Evolutionary conservation across 176 grass and related monocot species (phyloP).

Genomic region (Zoysia pacifica): DNA sequence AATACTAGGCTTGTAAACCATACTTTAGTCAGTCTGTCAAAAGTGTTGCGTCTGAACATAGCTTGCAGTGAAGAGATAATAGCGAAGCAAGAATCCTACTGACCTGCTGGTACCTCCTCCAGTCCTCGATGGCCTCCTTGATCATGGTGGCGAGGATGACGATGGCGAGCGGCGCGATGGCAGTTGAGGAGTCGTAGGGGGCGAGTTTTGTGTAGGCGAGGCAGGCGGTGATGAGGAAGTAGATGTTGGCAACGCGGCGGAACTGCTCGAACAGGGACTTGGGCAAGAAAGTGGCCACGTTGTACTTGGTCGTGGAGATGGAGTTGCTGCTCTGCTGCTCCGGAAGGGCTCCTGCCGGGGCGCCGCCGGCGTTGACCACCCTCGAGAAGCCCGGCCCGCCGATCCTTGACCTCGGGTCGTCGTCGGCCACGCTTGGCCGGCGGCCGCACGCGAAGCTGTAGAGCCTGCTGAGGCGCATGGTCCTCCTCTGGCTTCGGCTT

Average conservation of each 20-base stretch:
- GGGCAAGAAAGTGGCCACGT: constrained; percentile 60
- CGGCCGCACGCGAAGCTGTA: constrained; percentile 74
- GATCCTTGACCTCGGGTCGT: constrained; percentile 44
- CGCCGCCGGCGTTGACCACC: constrained; percentile 50
- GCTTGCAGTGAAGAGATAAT: background rate
- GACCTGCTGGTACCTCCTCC: constrained; percentile 70
- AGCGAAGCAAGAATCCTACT: background rate
- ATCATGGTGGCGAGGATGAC: constrained; percentile 73
- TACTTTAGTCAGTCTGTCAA: no score
- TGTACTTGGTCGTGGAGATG: constrained; percentile 92
- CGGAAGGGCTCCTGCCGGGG: background rate
- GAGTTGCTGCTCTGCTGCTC: constrained; percentile 36
- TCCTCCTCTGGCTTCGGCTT: constrained; percentile 26
- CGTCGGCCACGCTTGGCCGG: constrained; percentile 44
- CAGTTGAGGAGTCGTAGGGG: constrained; percentile 46
- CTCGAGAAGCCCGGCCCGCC: constrained; percentile 78
- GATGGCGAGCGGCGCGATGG: constrained; percentile 51
- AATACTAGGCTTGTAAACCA: no score
- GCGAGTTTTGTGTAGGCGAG: constrained; percentile 58
- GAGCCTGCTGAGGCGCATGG: constrained; percentile 56
- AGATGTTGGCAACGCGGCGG: constrained; percentile 81
- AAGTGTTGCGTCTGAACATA: no score
- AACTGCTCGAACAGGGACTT: constrained; percentile 98
- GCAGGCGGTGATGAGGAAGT: constrained; percentile 60
- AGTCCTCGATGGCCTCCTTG: constrained; percentile 88